Evolutionary conservation across 2,329 filamentous ascomycete species (phyloP).

Genomic region (Aspergillus puulaauensis): DNA sequence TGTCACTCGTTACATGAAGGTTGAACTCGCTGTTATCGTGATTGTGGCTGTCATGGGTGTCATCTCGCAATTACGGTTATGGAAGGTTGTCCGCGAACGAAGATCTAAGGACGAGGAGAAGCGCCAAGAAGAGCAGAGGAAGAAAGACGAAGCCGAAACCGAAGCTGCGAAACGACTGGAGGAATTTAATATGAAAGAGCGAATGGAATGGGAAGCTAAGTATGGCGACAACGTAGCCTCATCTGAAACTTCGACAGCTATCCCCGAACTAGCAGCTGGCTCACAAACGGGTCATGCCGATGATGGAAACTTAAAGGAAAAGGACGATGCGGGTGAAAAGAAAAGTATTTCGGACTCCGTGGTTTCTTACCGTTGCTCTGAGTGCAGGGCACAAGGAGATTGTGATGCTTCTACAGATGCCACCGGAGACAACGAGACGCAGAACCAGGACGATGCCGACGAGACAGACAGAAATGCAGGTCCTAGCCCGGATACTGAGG

Average conservation of each 20-base stretch:
- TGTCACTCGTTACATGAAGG: conserved; percentile 78
- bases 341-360: conserved; percentile 23
- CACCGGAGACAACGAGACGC: conserved; percentile 3
- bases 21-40: conserved; percentile 76
- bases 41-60: conserved; percentile 73
- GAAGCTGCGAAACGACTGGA: conserved; percentile 63
- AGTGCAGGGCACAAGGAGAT: conserved; percentile 17
- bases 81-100: conserved; percentile 69
- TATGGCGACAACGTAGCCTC: conserved; percentile 60
- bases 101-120: conserved; percentile 47
- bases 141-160: conserved; percentile 63
- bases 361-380: conserved; percentile 21
- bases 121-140: conserved; percentile 55
- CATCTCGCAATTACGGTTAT: conserved; percentile 81
- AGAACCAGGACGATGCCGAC: background rate
- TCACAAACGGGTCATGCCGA: conserved; percentile 9
- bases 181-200: conserved; percentile 45
- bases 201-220: conserved; percentile 69
- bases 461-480: background rate
- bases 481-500: background rate
- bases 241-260: conserved; percentile 10
- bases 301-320: conserved; percentile 19
- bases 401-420: conserved; percentile 13
- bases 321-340: conserved; percentile 23
- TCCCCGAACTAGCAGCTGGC: conserved; percentile 26